These are phyloP conservation scores for Hirsutella thompsonii DNA, from an alignment of 2,329 filamentous ascomycete genomes.

Conservation along the genomic window DNA sequence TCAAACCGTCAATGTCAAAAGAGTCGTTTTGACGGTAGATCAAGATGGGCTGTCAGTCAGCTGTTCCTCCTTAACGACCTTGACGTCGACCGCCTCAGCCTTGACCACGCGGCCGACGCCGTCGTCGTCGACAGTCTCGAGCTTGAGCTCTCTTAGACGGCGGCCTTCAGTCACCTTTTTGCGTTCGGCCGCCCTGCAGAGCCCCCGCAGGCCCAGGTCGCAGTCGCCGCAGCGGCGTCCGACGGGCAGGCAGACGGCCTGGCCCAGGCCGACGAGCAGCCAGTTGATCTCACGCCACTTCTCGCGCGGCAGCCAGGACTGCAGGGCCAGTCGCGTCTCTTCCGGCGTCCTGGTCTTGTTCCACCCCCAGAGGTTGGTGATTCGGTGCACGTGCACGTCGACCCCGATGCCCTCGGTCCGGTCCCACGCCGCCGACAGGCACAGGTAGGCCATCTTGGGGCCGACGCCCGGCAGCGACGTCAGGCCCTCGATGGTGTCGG, in stretches of 20 bases:
- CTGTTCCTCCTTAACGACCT: not conserved
- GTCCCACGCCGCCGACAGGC: slow-evolving; percentile 59
- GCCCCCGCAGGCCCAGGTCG: slow-evolving; percentile 58
- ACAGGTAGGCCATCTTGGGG: slow-evolving; percentile 90
- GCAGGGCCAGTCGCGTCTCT: slow-evolving; percentile 61
- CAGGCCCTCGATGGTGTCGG: slow-evolving; percentile 62
- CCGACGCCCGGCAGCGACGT: slow-evolving; percentile 74
- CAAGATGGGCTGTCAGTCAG: not conserved
- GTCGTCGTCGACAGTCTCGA: slow-evolving; percentile 11
- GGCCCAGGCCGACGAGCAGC: slow-evolving; percentile 76
- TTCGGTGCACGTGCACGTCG: slow-evolving; percentile 88
- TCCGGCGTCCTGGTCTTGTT: slow-evolving; percentile 71
- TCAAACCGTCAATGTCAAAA: too few relatives aligned
- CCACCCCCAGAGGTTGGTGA: slow-evolving; percentile 93
- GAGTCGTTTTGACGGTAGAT: too few relatives aligned
- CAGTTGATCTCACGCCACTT: slow-evolving; percentile 90
- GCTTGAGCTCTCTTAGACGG: slow-evolving; percentile 23
- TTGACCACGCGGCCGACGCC: slow-evolving; percentile 7
- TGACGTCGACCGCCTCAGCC: slow-evolving; percentile 11
- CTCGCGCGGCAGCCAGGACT: slow-evolving; percentile 73
- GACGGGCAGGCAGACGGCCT: slow-evolving; percentile 73
- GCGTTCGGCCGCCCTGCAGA: slow-evolving; percentile 63
- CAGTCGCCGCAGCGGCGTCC: slow-evolving; percentile 77
- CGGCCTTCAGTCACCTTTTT: slow-evolving; percentile 47
- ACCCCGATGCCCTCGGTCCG: slow-evolving; percentile 70